Conservation (phyloP, 23 red algal species). For the Chondrus crispus region DNA sequence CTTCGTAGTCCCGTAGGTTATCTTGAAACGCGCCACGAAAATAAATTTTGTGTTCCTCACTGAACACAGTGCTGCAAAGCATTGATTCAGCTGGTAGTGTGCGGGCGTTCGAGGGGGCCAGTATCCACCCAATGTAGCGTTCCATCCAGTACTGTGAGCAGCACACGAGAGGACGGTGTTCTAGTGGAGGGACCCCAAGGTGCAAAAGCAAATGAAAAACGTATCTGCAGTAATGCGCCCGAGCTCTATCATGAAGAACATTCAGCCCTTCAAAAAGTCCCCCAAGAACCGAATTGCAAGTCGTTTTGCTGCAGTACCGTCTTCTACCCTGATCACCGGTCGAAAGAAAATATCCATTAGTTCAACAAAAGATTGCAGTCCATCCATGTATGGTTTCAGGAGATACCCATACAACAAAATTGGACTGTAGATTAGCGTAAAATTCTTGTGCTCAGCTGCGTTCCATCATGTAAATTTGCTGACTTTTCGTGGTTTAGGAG, state of each 20-base stretch:
- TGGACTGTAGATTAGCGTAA: background rate
- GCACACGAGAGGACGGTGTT: background rate
- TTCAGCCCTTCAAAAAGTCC: background rate
- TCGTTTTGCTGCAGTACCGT: background rate
- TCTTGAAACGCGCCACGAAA: too few relatives aligned
- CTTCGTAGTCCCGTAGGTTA: too few relatives aligned
- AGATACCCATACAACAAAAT: background rate
- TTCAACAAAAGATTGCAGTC: background rate
- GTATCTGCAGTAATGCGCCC: background rate
- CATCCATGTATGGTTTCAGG: background rate
- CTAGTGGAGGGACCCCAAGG: background rate
- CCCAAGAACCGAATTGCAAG: background rate
- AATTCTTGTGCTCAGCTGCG: background rate
- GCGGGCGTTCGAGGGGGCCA: background rate
- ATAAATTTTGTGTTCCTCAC: background rate
- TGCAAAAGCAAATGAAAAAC: background rate
- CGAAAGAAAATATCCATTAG: background rate
- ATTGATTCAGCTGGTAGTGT: background rate
- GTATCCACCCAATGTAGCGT: background rate
- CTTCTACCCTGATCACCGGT: background rate
- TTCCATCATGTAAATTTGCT: background rate
- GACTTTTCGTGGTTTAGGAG: background rate
- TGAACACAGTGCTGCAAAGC: background rate
- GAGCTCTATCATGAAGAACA: background rate
- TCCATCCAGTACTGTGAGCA: conserved; percentile 16